Base-by-base conservation (phyloP, 345 rosid genomes). In the Orychophragmus violaceus region DNA sequence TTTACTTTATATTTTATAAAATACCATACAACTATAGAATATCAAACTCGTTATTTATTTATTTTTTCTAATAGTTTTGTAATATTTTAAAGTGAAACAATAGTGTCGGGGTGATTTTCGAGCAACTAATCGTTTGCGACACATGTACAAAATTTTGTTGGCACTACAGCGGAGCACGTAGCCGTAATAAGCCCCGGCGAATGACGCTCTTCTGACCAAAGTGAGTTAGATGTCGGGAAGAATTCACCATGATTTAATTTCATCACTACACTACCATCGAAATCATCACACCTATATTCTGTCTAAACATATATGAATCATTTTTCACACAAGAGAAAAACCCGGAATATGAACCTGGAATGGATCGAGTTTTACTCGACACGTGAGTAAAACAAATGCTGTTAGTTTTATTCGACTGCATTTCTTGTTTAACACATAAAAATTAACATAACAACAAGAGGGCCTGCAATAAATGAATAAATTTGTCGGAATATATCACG, bases 401-500 rank as follows among this genome's bases (percentile, higher is more conserved):
- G n/a, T n/a, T n/a, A n/a, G n/a, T n/a, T 9, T 45, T 27, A 27
- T 27, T 13, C 35, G 35, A 27, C 10, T 1, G 10, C 8, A 27
- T 27, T 27, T 27, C 57, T 7, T 27, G 28, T 28, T 7, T 14
- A 53, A 10, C n/a, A 53, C 4, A 8, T 8, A 53, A 16, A 8
- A 27, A 35, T 24, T 35, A 49, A 49, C 72, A 57, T 57, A 33
- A 16, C 48, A 68, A 56, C 73, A 68, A 59, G 59, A 37, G 5
- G 32, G 44, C 32, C 49, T 49, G 59, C 9, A 68, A 59, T 36
- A 23, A 68, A 41, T 70, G 27, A n/a, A 24, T 41, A 41, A 16
- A 0, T 53, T 61, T 70, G 54, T 61, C 55, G 46, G 66, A 52
- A 52, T 70, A 41, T 61, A 36, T 70, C 68, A 70, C 48, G 62